Conservation (phyloP, 306 rosid species). For the Cucumis melo region DNA sequence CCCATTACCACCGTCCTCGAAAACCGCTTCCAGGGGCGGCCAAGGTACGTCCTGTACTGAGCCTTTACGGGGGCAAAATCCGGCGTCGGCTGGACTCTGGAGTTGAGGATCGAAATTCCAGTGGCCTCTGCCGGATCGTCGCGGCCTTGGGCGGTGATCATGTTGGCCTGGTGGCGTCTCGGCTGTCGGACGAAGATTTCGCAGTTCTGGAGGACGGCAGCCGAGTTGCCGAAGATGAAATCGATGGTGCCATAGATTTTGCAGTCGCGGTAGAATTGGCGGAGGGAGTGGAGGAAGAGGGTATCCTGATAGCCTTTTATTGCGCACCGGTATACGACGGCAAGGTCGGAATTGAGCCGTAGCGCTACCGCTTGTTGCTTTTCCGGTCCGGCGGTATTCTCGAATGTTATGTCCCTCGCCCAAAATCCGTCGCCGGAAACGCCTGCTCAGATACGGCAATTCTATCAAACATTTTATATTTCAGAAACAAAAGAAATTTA, state of each 20-base stretch:
- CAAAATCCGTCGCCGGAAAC: constrained; percentile 68
- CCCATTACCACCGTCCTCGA: constrained; percentile 45
- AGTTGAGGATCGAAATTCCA: constrained; percentile 21
- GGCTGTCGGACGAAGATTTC: constrained; percentile 48
- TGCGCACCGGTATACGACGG: constrained; percentile 45
- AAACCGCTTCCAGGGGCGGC: constrained; percentile 57
- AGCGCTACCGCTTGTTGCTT: constrained; percentile 62
- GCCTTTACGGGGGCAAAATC: not conserved
- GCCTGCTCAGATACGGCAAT: constrained; percentile 11
- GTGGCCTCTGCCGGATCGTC: constrained; percentile 25
- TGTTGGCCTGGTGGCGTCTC: constrained; percentile 32
- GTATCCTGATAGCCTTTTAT: constrained; percentile 63
- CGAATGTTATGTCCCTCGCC: constrained; percentile 60
- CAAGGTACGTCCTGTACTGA: constrained; percentile 28
- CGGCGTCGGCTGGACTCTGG: constrained; percentile 14
- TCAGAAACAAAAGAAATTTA: no score
- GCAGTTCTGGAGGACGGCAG: constrained; percentile 39
- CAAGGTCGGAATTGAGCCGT: constrained; percentile 34
- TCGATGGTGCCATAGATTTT: constrained; percentile 38
- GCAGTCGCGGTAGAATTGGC: constrained; percentile 61
- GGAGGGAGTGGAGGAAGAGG: constrained; percentile 34
- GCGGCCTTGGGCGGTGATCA: constrained; percentile 54
- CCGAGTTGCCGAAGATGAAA: constrained; percentile 40
- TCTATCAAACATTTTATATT: not conserved
- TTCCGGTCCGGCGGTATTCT: constrained; percentile 56